A percentile compares a stretch with the other conserved stretches of the same genome.
Evolutionary conservation across 2,329 filamentous ascomycete species (phyloP).

Genomic region (Curvularia sp.): DNA sequence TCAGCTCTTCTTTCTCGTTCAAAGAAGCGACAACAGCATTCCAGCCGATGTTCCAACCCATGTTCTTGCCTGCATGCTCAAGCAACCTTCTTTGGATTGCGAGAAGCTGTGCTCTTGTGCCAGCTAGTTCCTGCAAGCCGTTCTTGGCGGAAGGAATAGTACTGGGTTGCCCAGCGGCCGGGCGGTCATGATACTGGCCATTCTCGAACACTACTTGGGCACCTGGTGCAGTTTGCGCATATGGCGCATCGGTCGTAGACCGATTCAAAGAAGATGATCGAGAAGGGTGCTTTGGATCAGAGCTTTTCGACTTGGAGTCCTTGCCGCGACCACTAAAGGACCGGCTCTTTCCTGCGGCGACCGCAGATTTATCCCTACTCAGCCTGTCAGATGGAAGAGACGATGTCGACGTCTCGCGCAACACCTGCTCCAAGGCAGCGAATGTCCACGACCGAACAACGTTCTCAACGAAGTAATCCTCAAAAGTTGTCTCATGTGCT

Average conservation of each 20-base stretch:
- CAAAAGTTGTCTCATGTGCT: constrained; percentile 33
- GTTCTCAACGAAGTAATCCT: constrained; percentile 70
- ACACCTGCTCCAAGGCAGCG: constrained; percentile 75
- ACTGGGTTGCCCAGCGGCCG: constrained; percentile 30
- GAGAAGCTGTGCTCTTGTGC: constrained; percentile 81
- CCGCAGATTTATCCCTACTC: constrained; percentile 32
- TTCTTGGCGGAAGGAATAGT: constrained; percentile 47
- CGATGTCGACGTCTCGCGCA: constrained; percentile 75
- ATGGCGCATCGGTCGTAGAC: constrained; percentile 42
- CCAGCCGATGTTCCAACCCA: constrained; percentile 82
- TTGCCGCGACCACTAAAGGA: constrained; percentile 57
- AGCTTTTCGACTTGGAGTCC: constrained; percentile 68
- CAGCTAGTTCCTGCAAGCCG: constrained; percentile 82
- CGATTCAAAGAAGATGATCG: constrained; percentile 66
- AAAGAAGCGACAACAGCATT: constrained; percentile 47
- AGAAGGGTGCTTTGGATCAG: constrained; percentile 72
- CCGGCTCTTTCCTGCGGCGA: constrained; percentile 55
- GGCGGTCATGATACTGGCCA: constrained; percentile 46
- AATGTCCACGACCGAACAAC: constrained; percentile 81
- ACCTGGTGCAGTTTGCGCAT: constrained; percentile 35
- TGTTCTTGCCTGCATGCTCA: constrained; percentile 72
- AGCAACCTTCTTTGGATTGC: constrained; percentile 80
- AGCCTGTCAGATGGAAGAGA: constrained; percentile 67
- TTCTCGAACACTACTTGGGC: constrained; percentile 50
- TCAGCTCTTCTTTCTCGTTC: constrained; percentile 38